Conservation (phyloP, 257 asterid species). For the Solanum etuberosum region DNA sequence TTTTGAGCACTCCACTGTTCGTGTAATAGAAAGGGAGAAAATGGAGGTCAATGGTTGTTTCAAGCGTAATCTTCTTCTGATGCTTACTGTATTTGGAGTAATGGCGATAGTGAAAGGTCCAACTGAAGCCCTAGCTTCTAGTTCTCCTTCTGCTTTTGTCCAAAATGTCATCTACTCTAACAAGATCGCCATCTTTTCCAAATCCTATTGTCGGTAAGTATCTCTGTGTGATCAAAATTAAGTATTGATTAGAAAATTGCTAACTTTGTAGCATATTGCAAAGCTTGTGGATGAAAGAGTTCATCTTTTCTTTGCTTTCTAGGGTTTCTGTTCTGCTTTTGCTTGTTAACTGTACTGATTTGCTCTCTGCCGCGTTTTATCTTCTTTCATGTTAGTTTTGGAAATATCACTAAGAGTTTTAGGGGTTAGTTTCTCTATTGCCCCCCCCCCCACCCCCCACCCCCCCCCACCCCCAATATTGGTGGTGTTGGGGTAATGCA, state of each 20-base stretch:
- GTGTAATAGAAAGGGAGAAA: slow-evolving; percentile 15
- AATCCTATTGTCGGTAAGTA: slow-evolving; percentile 90
- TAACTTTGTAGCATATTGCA: neutral
- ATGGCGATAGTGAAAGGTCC: slow-evolving; percentile 32
- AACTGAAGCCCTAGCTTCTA: slow-evolving; percentile 47
- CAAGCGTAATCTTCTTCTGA: slow-evolving; percentile 25
- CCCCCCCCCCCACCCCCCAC: too few relatives aligned
- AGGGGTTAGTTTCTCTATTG: neutral
- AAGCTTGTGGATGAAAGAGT: neutral
- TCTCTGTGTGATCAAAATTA: neutral
- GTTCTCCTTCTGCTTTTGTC: slow-evolving; percentile 82
- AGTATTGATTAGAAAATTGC: neutral
- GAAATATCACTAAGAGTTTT: neutral
- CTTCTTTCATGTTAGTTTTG: neutral
- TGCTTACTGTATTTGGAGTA: slow-evolving; percentile 37
- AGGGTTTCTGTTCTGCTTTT: neutral
- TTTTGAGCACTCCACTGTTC: neutral
- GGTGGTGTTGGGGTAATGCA: neutral
- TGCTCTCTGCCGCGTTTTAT: neutral
- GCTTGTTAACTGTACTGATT: neutral
- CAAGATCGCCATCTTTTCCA: slow-evolving; percentile 83
- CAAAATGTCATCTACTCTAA: slow-evolving; percentile 79
- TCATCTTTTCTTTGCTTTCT: neutral
- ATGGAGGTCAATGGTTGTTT: slow-evolving; percentile 13
- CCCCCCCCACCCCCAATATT: neutral